Evolutionary conservation across 176 grass and related monocot species (phyloP), one percentile per base, ranked within the genome.

Genomic region (Oryza brachyantha): DNA sequence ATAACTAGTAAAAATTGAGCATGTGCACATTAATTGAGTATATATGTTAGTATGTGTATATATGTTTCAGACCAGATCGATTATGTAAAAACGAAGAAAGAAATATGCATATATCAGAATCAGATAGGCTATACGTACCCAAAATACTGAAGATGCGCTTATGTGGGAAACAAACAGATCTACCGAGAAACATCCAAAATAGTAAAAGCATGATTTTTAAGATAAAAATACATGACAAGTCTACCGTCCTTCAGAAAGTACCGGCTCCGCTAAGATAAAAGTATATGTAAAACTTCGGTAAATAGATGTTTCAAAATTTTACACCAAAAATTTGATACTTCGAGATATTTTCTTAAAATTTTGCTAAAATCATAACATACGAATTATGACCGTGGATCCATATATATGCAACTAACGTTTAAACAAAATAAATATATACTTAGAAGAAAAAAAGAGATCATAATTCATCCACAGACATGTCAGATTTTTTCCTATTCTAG

Each of bases 401-500:
- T 46, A 5, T 39, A 5, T 29, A 13, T 40, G 8, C 3, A 4
- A 22, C 28, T 22, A 45, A 16, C 37, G 7, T 70, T 43, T 14
- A 9, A 65, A 40, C 36, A 19, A 61, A 68, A n/a, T 36, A 84
- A 68, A 69, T 61, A n/a, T n/a, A n/a, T n/a, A 68, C 10, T 13
- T 12, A 27, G 22, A 69, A 68, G 12, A 68, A 68, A 69, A 16
- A 14, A 8, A 43, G 8, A 6, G 40, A 55, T 0, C 39, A 61
- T 27, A 48, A 27, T 54, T n/a, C 31, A n/a, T 14, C 10, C 29
- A 54, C 41, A 31, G 57, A 68, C 61, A 55, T 67, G 29, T 16
- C 13, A 59, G 3, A 7, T 10, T 41, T 13, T 13, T 11, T 14
- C 39, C 66, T 43, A 64, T 17, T 5, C 29, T 40, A 40, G 5